Percentiles rank a stretch among this genome's conserved stretches.
Evolutionary conservation across 345 rosid genomes (phyloP).

Genomic region (Kandelia obovata): DNA sequence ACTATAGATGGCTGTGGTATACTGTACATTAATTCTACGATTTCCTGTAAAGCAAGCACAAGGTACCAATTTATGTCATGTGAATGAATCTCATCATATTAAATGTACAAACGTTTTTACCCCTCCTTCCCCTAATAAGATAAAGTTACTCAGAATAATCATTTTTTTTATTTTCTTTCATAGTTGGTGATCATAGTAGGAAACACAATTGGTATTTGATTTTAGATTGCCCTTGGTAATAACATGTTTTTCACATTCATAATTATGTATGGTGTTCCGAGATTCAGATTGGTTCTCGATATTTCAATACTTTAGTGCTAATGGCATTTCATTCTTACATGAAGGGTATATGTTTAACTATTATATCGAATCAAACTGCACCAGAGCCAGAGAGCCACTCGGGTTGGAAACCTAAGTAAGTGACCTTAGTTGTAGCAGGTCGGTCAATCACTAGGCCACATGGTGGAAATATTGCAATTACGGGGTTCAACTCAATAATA

Average conservation of each 20-base stretch:
- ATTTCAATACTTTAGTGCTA: neutral
- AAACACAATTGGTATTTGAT: neutral
- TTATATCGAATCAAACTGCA: constrained; percentile 4
- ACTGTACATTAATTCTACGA: constrained; percentile 5
- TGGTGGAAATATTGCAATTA: constrained; percentile 11
- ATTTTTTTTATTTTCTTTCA: neutral
- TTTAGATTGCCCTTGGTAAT: neutral
- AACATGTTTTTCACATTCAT: neutral
- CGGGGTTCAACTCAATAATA: neutral
- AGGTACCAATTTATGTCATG: neutral
- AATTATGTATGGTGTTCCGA: neutral
- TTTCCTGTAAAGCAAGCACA: constrained; percentile 7
- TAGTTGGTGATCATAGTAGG: neutral
- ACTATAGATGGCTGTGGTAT: constrained; percentile 11
- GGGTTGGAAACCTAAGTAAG: neutral
- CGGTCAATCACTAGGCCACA: constrained; percentile 15
- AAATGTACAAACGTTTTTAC: too few relatives aligned
- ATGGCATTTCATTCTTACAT: too few relatives aligned
- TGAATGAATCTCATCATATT: neutral
- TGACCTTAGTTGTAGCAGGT: neutral
- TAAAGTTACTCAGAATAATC: too few relatives aligned
- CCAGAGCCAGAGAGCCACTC: neutral
- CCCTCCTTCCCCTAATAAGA: too few relatives aligned
- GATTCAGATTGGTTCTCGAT: neutral
- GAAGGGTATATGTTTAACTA: neutral